Evolutionary conservation across 768 basidiomycete genomes (phyloP), one percentile per base, ranked within the genome.

Genomic region (Suillus clintonianus): DNA sequence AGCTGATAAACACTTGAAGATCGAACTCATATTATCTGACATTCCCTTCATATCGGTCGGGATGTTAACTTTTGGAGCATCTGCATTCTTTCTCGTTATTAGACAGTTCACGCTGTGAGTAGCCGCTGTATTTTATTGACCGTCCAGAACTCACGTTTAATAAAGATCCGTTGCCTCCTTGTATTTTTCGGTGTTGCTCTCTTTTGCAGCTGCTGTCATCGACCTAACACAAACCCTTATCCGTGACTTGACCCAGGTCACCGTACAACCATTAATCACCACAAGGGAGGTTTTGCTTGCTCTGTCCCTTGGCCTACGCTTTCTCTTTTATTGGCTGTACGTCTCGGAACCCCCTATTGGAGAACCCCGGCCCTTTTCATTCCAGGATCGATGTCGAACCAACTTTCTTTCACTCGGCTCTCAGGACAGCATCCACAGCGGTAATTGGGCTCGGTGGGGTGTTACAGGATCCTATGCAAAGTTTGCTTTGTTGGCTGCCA

Each of bases 31-130:
- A 47, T 78, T 91, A 51, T 77, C 84, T 19, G 88, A 89, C 65
- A 85, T 91, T 60, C 90, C 90, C 24, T 79, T 89, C 65, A 84
- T 89, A 69, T 84, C 82, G 66, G 82, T 86, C 47, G 90, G 89
- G 39, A 77, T 90, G n/a, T 76, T 89, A 71, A 82, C 82, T 27
- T 84, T 91, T 60, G 88, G 84, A 15, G 77, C 86, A 47, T 84
- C 87, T 58, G 80, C 81, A 14, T 85, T 89, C 70, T 78, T 88
- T 69, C 70, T 89, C 45, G 69, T 82, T 27, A 76, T 85, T 73
- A 84, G 80, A 65, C 85, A 84, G 59, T 72, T 85, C 41, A 80
- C 80, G 62, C 63, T 82, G 88, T 89, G 67, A 59, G 87, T 76
- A 36, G 10, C 48, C 30, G 59, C 22, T 0, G 11, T 17, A 56